Conservation (phyloP, 768 basidiomycete genomes). For the Strobilomyces echinocephalus region DNA sequence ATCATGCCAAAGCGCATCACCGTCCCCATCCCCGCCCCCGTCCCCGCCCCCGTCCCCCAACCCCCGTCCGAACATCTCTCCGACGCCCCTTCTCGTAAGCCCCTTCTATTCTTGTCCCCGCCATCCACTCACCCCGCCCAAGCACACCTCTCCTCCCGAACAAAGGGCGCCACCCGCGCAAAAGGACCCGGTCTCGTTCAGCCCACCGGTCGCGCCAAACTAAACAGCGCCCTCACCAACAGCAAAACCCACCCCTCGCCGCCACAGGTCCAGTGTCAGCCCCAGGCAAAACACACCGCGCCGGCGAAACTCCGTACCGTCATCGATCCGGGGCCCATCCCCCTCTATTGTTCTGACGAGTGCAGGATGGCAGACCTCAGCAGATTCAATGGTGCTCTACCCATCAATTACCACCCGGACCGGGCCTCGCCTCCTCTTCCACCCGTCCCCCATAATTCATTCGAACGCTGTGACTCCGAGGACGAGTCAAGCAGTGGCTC, state of each 20-base stretch:
- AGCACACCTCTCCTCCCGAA: conserved; percentile 31
- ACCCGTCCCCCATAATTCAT: conserved; percentile 39
- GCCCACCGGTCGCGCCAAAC: conserved; percentile 56
- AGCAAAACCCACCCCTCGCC: conserved; percentile 13
- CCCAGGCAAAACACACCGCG: conserved; percentile 25
- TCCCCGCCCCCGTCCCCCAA: conserved; percentile 31
- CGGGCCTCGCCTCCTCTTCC: conserved; percentile 38
- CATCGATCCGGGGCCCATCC: conserved; percentile 77
- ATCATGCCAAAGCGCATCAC: conserved; percentile 74
- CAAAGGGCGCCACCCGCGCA: conserved; percentile 36
- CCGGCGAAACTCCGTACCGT: conserved; percentile 54
- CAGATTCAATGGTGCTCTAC: conserved; percentile 35
- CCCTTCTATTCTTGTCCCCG: background rate
- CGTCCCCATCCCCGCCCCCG: conserved; percentile 37
- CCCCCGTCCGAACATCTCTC: conserved; percentile 29
- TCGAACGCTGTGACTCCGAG: conserved; percentile 31
- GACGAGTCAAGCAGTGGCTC: conserved; percentile 40
- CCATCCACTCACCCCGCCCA: conserved; percentile 3
- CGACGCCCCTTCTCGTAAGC: conserved; percentile 38
- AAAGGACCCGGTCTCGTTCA: conserved; percentile 34
- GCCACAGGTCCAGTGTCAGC: conserved; percentile 18
- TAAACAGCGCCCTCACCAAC: conserved; percentile 47
- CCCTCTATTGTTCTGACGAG: conserved; percentile 80
- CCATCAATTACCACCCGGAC: conserved; percentile 46
- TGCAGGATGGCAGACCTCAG: conserved; percentile 61